These are phyloP conservation scores for Alliaria petiolata DNA, from an alignment of 345 rosid species.

Conservation along the genomic window DNA sequence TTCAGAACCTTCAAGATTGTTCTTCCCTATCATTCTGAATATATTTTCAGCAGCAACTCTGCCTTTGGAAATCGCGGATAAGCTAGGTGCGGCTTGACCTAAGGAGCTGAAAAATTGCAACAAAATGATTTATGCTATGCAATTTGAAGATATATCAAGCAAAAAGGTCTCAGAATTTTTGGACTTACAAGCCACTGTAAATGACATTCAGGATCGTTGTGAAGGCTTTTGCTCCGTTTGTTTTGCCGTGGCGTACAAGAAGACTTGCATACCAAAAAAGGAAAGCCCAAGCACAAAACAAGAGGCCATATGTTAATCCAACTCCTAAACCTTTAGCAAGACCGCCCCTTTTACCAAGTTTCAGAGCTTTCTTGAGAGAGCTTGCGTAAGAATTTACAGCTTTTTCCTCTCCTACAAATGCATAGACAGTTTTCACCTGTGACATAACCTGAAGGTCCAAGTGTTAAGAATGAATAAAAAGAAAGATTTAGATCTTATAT, in stretches of 20 bases:
- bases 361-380: conserved; percentile 50
- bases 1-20: conserved; percentile 23
- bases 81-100: conserved; percentile 76
- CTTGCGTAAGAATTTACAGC: conserved; percentile 55
- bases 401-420: conserved; percentile 71
- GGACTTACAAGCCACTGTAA: conserved; percentile 75
- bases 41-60: conserved; percentile 62
- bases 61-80: conserved; percentile 74
- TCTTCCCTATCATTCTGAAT: conserved; percentile 40
- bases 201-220: conserved; percentile 70
- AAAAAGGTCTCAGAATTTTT: background rate
- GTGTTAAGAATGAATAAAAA: background rate
- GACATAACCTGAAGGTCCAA: conserved; percentile 51
- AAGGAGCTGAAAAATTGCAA: conserved; percentile 43
- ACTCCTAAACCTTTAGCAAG: conserved; percentile 74
- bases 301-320: conserved; percentile 58
- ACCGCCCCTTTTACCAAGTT: conserved; percentile 57
- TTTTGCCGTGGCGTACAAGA: conserved; percentile 60
- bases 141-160: conserved; percentile 11
- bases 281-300: conserved; percentile 70
- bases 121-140: background rate
- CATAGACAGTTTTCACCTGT: conserved; percentile 68
- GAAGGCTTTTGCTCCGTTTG: conserved; percentile 72
- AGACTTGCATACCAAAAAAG: conserved; percentile 63
- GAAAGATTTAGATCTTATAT: background rate